Conservation (phyloP, 1,284 basidiomycete genomes). For the Inonotus obliquus region DNA sequence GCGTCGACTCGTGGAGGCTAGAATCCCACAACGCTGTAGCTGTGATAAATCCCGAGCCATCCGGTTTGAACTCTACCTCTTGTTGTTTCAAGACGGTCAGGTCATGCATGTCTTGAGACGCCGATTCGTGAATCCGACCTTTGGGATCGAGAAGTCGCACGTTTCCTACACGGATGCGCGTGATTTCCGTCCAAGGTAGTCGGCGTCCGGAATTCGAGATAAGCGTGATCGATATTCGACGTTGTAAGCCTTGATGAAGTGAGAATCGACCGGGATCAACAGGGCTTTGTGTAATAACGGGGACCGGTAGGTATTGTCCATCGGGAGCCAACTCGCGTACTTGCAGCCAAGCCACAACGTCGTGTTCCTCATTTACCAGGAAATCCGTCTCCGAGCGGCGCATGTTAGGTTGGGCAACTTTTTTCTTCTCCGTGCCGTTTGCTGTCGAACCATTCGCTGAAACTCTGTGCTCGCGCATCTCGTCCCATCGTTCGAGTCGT, state of each 20-base stretch:
- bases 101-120: constrained; percentile 61
- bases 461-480: constrained; percentile 69
- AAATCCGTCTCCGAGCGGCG: constrained; percentile 90
- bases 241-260: constrained; percentile 90
- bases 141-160: constrained; percentile 83
- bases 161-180: constrained; percentile 75
- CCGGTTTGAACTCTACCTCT: constrained; percentile 66
- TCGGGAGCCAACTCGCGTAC: constrained; percentile 83
- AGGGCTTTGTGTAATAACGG: constrained; percentile 73
- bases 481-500: constrained; percentile 88
- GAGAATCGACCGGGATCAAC: constrained; percentile 86
- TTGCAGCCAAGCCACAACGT: constrained; percentile 83
- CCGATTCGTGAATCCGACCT: constrained; percentile 74
- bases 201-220: constrained; percentile 87
- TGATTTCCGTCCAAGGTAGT: constrained; percentile 81
- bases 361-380: constrained; percentile 83
- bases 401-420: constrained; percentile 61
- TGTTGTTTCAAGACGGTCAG: constrained; percentile 74
- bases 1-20: constrained; percentile 81
- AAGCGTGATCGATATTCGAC: constrained; percentile 73
- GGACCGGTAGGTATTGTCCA: constrained; percentile 82
- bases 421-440: constrained; percentile 32
- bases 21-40: constrained; percentile 90
- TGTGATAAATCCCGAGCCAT: constrained; percentile 72
- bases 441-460: constrained; percentile 22